Base-by-base conservation (phyloP, 2,329 filamentous ascomycete species). In the Dothideomycetes sp. region DNA sequence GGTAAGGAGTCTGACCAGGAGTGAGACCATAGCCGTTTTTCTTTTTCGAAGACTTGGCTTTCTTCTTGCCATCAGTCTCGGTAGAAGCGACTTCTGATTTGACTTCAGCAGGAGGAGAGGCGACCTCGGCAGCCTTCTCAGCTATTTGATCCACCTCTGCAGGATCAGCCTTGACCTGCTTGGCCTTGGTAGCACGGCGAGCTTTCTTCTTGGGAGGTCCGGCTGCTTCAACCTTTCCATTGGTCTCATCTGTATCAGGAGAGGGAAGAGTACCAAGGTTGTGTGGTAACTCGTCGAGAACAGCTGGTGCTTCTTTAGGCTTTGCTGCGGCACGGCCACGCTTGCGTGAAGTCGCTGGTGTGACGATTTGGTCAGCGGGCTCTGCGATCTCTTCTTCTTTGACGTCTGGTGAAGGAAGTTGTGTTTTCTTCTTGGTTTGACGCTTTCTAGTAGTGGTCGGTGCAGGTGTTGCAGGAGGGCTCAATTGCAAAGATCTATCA, bases 1-100 rank as follows among this genome's bases (percentile, higher is more conserved):
- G 82, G 48, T 81, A 93, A 0, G 84, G 85, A 1, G 76, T 72
- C 38, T 59, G 46, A 17, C 68, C 68, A 10, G 65, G 65, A 8
- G 61, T 68, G 18, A 71, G 56, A 10, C 66, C 63, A 42, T 68
- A 68, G n/a, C n/a, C n/a, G 33, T 60, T 58, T 30, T 53, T 58
- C 36, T 56, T 60, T 46, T 68, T 67, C 31, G 58, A 54, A 39
- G 57, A 60, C 52, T 62, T 64, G 46, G 57, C 62, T 44, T 62
- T 61, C 1, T 62, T 50, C 17, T 42, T 38, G 3, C 24, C 32
- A 8, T 32, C 36, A 15, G 28, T 19, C 30, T 41, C 28, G 23
- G 23, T 24, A 4, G 16, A 10, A 8, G 33, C 33, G 37, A 41
- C 29, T n/a, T 38, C 35, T 45, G 38, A 24, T 33, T 47, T 46